These are phyloP conservation scores for Xylaria grammica DNA, from an alignment of 495 filamentous ascomycete species.

Conservation along the genomic window DNA sequence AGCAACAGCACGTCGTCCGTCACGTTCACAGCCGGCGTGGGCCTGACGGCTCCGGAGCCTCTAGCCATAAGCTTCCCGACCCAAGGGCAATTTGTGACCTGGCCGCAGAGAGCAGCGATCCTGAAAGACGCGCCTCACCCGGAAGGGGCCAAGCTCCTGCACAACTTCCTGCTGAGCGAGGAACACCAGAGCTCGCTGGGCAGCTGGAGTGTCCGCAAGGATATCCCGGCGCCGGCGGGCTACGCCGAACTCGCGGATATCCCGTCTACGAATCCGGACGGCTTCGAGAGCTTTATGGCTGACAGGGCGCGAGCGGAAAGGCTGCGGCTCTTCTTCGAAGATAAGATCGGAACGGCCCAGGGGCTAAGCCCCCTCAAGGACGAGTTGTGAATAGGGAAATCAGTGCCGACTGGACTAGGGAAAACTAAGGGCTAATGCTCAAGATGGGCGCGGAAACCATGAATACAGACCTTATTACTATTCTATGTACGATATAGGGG, in stretches of 20 bases:
- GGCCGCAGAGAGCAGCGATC: slow-evolving; percentile 44
- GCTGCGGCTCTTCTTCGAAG: slow-evolving; percentile 39
- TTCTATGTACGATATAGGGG: no score
- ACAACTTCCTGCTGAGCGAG: slow-evolving; percentile 38
- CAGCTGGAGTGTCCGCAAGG: slow-evolving; percentile 24
- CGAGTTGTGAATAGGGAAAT: slow-evolving; percentile 31
- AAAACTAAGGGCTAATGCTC: no score
- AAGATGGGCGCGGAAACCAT: no score
- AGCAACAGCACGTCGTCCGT: slow-evolving; percentile 27
- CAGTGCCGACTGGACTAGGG: no score
- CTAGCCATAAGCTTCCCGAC: slow-evolving; percentile 22
- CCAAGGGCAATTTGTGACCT: slow-evolving; percentile 37
- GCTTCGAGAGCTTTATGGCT: slow-evolving; percentile 39
- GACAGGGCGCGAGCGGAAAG: slow-evolving; percentile 35
- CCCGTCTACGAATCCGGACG: slow-evolving; percentile 30
- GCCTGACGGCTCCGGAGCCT: background rate
- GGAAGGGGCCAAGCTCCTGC: slow-evolving; percentile 41
- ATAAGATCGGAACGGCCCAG: slow-evolving; percentile 36
- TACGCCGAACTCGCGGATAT: slow-evolving; percentile 28
- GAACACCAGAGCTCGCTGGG: slow-evolving; percentile 25
- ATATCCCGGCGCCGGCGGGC: slow-evolving; percentile 21
- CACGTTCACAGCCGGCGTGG: slow-evolving; percentile 1
- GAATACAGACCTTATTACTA: no score
- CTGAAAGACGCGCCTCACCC: slow-evolving; percentile 40
- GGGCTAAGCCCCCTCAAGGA: slow-evolving; percentile 38